These are phyloP conservation scores for Lablab purpureus DNA, from an alignment of 306 rosid species.

Conservation along the genomic window DNA sequence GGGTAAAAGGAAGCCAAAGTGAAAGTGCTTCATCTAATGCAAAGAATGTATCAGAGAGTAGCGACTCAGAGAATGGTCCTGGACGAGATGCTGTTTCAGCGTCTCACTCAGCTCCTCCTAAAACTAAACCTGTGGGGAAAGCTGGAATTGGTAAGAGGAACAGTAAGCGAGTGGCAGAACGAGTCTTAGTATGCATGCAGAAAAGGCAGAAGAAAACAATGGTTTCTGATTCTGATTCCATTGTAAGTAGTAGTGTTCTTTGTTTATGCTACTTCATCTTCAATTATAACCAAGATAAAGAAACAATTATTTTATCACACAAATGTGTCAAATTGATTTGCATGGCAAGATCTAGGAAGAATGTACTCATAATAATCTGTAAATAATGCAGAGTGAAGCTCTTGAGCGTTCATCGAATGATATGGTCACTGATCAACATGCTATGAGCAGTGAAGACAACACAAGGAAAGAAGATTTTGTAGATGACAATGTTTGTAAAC, in stretches of 20 bases:
- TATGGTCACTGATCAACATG: slow-evolving; percentile 63
- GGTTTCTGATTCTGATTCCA: slow-evolving; percentile 84
- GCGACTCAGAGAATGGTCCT: slow-evolving; percentile 91
- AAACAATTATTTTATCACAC: slow-evolving; percentile 54
- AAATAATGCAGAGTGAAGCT: slow-evolving; percentile 62
- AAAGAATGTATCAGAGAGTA: slow-evolving; percentile 85
- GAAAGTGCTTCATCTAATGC: slow-evolving; percentile 97
- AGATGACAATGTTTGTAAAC: slow-evolving; percentile 74
- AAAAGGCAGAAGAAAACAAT: slow-evolving; percentile 83
- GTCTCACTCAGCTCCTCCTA: slow-evolving; percentile 62
- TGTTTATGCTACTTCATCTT: slow-evolving; percentile 56
- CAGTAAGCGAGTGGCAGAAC: slow-evolving; percentile 96
- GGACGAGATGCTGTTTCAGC: slow-evolving; percentile 64
- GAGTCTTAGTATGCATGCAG: slow-evolving; percentile 86
- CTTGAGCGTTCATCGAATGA: slow-evolving; percentile 66
- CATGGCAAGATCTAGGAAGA: slow-evolving; percentile 59
- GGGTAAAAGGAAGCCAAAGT: slow-evolving; percentile 73
- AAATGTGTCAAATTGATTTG: slow-evolving; percentile 52
- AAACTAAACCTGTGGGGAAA: slow-evolving; percentile 66
- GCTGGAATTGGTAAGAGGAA: slow-evolving; percentile 78
- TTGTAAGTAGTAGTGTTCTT: slow-evolving; percentile 70
- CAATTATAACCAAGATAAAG: slow-evolving; percentile 51
- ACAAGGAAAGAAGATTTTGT: slow-evolving; percentile 73
- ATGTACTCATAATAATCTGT: slow-evolving; percentile 46
- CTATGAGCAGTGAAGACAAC: slow-evolving; percentile 69